A percentile compares a stretch with the other conserved stretches of the same genome.
Conservation (phyloP, 176 grass and related monocot species). For the Oryza longistaminata region DNA sequence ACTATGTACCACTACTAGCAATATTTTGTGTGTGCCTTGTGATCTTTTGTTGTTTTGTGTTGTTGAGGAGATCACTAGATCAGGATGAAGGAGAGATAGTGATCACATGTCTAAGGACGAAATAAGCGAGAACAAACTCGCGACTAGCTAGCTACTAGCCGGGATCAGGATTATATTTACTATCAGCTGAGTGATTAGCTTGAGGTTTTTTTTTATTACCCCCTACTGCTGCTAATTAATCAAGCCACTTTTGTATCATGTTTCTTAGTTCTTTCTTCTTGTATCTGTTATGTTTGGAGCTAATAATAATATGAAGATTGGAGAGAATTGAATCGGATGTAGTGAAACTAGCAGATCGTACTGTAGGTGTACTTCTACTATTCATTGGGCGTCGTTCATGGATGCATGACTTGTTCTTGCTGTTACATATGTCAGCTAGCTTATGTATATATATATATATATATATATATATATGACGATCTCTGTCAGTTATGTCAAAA, state of each 20-base stretch:
- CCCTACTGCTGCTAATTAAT: slow-evolving; percentile 2
- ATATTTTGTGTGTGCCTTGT: slow-evolving; percentile 30
- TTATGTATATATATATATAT: slow-evolving; percentile 1
- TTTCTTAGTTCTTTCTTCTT: slow-evolving; percentile 7
- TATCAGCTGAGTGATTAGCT: slow-evolving; percentile 23
- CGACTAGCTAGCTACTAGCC: slow-evolving; percentile 12
- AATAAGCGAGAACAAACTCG: slow-evolving; percentile 22
- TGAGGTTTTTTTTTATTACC: neutral
- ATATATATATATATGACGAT: no score
- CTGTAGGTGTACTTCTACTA: neutral
- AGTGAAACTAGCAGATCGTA: neutral
- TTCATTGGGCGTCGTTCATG: neutral
- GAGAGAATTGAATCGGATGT: neutral
- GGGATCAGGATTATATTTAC: slow-evolving; percentile 13
- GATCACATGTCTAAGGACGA: slow-evolving; percentile 33
- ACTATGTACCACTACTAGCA: neutral
- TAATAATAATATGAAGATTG: slow-evolving; percentile 22
- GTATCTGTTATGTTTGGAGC: slow-evolving; percentile 14
- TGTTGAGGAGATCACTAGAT: slow-evolving; percentile 19
- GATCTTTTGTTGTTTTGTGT: slow-evolving; percentile 36
- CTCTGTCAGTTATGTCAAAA: slow-evolving; percentile 9
- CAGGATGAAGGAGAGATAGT: slow-evolving; percentile 4
- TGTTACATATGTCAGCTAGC: neutral
- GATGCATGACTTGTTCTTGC: neutral
- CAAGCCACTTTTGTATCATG: slow-evolving; percentile 18